Percentiles rank a stretch among this genome's conserved stretches.
Conservation (phyloP, 768 basidiomycete species). For the Pleurotus djamor region DNA sequence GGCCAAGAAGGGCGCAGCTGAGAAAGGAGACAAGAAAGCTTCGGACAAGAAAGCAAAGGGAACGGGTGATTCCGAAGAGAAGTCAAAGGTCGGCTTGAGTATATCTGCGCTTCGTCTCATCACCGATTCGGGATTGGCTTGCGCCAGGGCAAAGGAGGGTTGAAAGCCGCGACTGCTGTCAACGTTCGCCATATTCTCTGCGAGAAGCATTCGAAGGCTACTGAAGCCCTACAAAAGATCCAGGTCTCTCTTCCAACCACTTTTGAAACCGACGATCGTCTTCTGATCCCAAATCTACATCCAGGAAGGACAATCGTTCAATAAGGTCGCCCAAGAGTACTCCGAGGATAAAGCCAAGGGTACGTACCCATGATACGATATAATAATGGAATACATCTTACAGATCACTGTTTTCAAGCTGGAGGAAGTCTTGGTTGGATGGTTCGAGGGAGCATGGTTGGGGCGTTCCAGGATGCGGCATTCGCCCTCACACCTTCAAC, state of each 20-base stretch:
- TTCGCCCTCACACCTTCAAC: conserved; percentile 79
- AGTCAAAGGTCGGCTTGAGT: conserved; percentile 31
- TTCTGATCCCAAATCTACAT: not conserved
- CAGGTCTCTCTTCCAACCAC: conserved; percentile 42
- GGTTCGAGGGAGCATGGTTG: conserved; percentile 82
- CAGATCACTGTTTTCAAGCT: conserved; percentile 35
- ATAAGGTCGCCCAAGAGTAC: conserved; percentile 88
- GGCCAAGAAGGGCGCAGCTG: conserved; percentile 31
- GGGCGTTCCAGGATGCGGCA: conserved; percentile 87
- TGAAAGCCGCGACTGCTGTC: conserved; percentile 79
- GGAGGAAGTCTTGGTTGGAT: conserved; percentile 90
- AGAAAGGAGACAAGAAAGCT: conserved; percentile 28
- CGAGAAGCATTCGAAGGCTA: conserved; percentile 81
- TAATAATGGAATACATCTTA: not conserved
- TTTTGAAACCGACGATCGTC: not conserved
- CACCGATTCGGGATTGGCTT: not conserved
- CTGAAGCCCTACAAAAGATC: conserved; percentile 77
- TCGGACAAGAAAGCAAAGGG: conserved; percentile 42
- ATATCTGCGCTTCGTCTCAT: not conserved
- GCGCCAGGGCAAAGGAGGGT: conserved; percentile 43
- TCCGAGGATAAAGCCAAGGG: conserved; percentile 92
- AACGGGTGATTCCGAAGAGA: conserved; percentile 33
- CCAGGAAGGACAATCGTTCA: conserved; percentile 76
- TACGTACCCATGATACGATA: conserved; percentile 20
- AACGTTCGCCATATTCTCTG: conserved; percentile 89